Base-by-base conservation (phyloP, 208 protist species). In the Borovskyia barvae region DNA sequence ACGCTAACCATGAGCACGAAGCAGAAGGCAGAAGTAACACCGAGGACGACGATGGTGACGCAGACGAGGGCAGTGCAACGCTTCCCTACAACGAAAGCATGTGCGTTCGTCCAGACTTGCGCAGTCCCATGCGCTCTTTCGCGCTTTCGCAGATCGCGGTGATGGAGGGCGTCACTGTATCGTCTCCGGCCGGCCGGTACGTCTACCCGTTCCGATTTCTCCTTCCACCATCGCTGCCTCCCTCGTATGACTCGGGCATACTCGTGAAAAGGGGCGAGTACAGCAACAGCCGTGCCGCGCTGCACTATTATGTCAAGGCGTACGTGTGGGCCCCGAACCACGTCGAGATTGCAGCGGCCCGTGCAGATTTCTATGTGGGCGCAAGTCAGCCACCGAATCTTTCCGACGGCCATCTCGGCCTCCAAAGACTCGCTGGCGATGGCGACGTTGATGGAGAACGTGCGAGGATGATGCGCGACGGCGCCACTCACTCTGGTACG, bases 291-390 rank as follows among this genome's bases (percentile, higher is more conserved):
- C 39, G 37, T 5, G 66, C 58, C 14, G 29, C 32, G 14, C 48
- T 73, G 42, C 32, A 26, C 33, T 73, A 73, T 58, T 73, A 66
- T 24, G 58, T 66, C 14, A 73, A 73, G 52, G 29, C 58, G 15
- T 73, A 73, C 58, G 50, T 67, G 25, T 35, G 22, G 43, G 48
- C 48, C 15, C 30, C 39, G 19, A 39, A 14, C 1, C 30, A 39
- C 0, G 52, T 46, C 33, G 29, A 50, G 32, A 26, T 73, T 17
- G 37, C 41, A 7, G 41, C 66, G 9, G 29, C 57, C 5, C 28
- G 48, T 2, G 47, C 36, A 20, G 58, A 55, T 47, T 66, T 73
- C 28, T 28, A 28, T 1, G 52, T 73, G 36, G 17, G 50, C 2
- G 35, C 66, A 28, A 62, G 65, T 56, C 58, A 62, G 39, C 66